Evolutionary conservation across 2,329 filamentous ascomycete species (phyloP).

Genomic region (Trichophyton schoenleinii): DNA sequence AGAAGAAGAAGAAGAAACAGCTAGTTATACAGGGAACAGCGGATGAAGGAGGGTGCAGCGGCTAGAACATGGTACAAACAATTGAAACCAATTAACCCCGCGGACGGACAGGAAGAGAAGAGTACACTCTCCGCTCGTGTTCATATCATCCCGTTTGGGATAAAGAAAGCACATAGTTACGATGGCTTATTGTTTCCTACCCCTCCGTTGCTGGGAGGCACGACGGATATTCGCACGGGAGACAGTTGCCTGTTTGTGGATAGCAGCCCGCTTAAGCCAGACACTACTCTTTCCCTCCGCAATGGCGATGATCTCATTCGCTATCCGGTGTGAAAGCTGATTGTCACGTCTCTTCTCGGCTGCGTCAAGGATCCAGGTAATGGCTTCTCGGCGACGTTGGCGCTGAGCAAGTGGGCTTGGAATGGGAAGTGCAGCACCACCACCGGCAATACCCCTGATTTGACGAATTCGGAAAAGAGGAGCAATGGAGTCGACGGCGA

Average conservation of each 20-base stretch:
- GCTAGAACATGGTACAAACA: background rate
- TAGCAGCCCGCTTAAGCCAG: constrained; percentile 66
- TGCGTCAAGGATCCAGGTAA: constrained; percentile 80
- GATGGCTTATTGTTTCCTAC: background rate
- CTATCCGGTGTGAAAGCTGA: constrained; percentile 64
- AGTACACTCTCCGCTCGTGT: background rate
- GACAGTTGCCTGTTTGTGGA: constrained; percentile 72
- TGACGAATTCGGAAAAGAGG: constrained; percentile 70
- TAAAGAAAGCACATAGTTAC: background rate
- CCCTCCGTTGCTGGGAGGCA: background rate
- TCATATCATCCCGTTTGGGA: background rate
- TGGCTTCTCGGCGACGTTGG: constrained; percentile 64
- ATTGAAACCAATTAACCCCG: background rate
- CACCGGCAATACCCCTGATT: constrained; percentile 67
- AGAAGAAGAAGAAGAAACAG: background rate
- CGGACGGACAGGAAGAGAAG: background rate
- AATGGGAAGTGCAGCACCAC: constrained; percentile 70
- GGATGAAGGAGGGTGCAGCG: background rate
- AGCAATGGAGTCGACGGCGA: constrained; percentile 85
- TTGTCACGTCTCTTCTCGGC: constrained; percentile 64
- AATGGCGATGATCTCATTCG: constrained; percentile 74
- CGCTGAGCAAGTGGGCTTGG: constrained; percentile 63
- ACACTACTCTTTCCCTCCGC: constrained; percentile 72
- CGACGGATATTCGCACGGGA: constrained; percentile 56
- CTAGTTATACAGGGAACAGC: background rate